Evolutionary conservation across 306 rosid species (phyloP).

Genomic region (Malus sylvestris): DNA sequence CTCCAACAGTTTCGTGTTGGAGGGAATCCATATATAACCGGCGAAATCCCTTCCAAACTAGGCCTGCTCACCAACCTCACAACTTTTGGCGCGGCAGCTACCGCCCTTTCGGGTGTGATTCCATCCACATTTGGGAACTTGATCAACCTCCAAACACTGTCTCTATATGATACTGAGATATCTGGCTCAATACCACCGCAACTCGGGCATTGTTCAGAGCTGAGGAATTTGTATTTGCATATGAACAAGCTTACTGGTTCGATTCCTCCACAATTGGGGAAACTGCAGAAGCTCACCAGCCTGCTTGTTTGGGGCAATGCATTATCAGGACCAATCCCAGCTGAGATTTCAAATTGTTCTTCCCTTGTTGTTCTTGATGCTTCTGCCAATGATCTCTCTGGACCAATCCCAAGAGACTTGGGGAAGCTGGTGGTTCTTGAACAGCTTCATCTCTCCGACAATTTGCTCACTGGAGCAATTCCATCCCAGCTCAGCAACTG

Average conservation of each 20-base stretch:
- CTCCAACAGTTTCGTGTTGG: constrained; percentile 88
- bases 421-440: constrained; percentile 76
- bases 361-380: constrained; percentile 74
- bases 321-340: constrained; percentile 66
- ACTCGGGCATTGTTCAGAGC: constrained; percentile 73
- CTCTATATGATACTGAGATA: constrained; percentile 79
- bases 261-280: constrained; percentile 65
- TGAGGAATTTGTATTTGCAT: constrained; percentile 70
- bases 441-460: constrained; percentile 88
- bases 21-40: constrained; percentile 77
- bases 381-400: constrained; percentile 72
- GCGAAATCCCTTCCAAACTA: constrained; percentile 64
- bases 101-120: constrained; percentile 76
- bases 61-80: constrained; percentile 81
- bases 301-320: constrained; percentile 80
- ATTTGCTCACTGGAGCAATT: constrained; percentile 54
- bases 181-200: constrained; percentile 72
- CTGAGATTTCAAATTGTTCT: constrained; percentile 78
- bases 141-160: constrained; percentile 68
- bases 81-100: constrained; percentile 86
- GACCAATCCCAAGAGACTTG: constrained; percentile 64
- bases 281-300: constrained; percentile 76
- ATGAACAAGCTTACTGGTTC: constrained; percentile 79
- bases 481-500: constrained; percentile 90
- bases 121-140: constrained; percentile 84